Percentiles rank a stretch among this genome's conserved stretches.
Evolutionary conservation across 78 protist genomes (phyloP).

Genomic region (Emiliania huxleyi): DNA sequence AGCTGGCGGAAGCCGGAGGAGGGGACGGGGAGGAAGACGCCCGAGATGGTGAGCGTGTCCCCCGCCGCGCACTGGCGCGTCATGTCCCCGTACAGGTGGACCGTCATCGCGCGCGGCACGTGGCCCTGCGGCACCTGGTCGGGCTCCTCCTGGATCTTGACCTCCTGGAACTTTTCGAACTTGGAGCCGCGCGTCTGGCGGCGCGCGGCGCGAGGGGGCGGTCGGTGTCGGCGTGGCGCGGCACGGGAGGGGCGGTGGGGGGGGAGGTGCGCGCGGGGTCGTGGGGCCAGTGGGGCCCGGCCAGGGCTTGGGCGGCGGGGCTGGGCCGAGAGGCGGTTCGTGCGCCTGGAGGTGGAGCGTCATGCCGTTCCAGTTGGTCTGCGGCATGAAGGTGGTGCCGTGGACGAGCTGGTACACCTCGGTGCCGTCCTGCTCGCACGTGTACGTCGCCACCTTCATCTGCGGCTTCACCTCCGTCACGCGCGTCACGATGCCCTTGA

Average conservation of each 20-base stretch:
- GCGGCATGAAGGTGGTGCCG: constrained; percentile 50
- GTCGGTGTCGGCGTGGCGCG: background rate
- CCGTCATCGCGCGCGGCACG: constrained; percentile 93
- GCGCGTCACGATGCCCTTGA: constrained; percentile 89
- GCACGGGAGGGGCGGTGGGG: background rate
- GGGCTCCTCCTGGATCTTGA: constrained; percentile 93
- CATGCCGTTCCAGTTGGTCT: constrained; percentile 55
- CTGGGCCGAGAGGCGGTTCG: background rate
- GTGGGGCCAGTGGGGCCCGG: too few species aligned
- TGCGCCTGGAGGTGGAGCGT: too few species aligned
- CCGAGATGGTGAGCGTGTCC: constrained; percentile 70
- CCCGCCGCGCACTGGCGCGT: constrained; percentile 89
- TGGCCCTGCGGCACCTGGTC: constrained; percentile 93
- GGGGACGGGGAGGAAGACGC: constrained; percentile 70
- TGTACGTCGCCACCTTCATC: constrained; percentile 90
- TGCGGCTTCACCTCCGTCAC: constrained; percentile 89
- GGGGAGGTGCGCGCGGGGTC: too few species aligned
- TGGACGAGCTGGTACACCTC: constrained; percentile 87
- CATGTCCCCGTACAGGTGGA: constrained; percentile 80
- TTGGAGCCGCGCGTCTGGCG: constrained; percentile 96
- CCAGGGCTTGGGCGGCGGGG: too few species aligned
- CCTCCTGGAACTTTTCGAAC: constrained; percentile 93
- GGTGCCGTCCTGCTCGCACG: constrained; percentile 88
- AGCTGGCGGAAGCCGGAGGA: constrained; percentile 54
- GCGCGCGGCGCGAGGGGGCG: background rate